These are phyloP conservation scores for Exophiala sideris DNA, from an alignment of 2,329 filamentous ascomycete species.

Conservation along the genomic window DNA sequence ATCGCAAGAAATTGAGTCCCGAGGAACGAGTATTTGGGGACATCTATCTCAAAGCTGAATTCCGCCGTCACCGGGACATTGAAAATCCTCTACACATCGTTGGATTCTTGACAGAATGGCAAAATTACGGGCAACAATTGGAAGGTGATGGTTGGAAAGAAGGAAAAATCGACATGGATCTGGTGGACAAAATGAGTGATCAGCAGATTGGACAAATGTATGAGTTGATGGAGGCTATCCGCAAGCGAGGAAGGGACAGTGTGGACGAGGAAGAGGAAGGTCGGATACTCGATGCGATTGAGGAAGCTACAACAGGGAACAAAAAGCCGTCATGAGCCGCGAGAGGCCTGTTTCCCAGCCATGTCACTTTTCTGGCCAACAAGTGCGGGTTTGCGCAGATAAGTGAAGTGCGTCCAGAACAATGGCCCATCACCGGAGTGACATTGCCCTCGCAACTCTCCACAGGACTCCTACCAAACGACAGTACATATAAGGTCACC, in stretches of 20 bases:
- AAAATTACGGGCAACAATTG: slow-evolving; percentile 86
- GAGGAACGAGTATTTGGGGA: slow-evolving; percentile 83
- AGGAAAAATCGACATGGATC: slow-evolving; percentile 66
- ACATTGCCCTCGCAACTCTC: not conserved
- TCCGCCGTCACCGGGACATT: slow-evolving; percentile 74
- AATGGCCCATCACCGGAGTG: not conserved
- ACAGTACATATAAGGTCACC: not conserved
- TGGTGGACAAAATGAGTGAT: slow-evolving; percentile 93
- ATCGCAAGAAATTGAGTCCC: slow-evolving; percentile 70
- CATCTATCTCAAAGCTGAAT: slow-evolving; percentile 90
- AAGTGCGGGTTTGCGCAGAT: too few species aligned
- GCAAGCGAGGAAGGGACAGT: slow-evolving; percentile 49
- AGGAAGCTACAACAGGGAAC: slow-evolving; percentile 19
- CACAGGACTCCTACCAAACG: not conserved
- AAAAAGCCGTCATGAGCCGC: slow-evolving; percentile 9
- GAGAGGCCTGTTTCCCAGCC: too few species aligned
- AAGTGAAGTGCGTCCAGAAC: not conserved
- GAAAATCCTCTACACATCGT: slow-evolving; percentile 94
- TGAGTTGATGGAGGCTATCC: slow-evolving; percentile 84
- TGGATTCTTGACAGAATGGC: slow-evolving; percentile 95
- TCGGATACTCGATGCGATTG: slow-evolving; percentile 31
- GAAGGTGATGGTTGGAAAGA: slow-evolving; percentile 84
- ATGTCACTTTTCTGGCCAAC: too few species aligned
- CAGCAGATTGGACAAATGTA: slow-evolving; percentile 92
- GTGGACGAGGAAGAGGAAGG: slow-evolving; percentile 40